A percentile compares a stretch with the other conserved stretches of the same genome.
Conservation (phyloP, 208 protist species). For the Trypanosoma rangeli region DNA sequence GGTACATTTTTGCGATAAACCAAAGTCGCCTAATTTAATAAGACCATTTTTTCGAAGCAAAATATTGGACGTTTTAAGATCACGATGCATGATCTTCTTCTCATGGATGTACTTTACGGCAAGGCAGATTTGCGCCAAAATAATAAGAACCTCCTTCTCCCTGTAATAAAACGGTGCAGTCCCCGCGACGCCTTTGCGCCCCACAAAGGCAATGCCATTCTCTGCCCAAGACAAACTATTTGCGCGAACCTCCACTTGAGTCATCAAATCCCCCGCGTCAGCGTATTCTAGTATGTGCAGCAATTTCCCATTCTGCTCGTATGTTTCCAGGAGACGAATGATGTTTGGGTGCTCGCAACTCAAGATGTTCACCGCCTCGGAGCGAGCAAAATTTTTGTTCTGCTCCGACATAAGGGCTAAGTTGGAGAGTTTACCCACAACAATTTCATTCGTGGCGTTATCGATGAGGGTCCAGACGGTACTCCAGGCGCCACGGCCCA, state of each 20-base stretch:
- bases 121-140: constrained; percentile 67
- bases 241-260: constrained; percentile 54
- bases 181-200: neutral
- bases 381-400: constrained; percentile 36
- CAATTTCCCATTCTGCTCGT: constrained; percentile 34
- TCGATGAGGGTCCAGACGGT: constrained; percentile 66
- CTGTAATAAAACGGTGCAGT: constrained; percentile 34
- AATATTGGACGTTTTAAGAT: constrained; percentile 83
- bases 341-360: constrained; percentile 72
- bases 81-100: constrained; percentile 78
- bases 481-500: constrained; percentile 61
- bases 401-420: constrained; percentile 36
- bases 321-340: constrained; percentile 52
- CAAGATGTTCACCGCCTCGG: constrained; percentile 63
- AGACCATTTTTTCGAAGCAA: constrained; percentile 61
- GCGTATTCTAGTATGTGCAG: constrained; percentile 79
- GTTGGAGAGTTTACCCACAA: constrained; percentile 65
- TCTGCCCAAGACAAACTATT: constrained; percentile 19
- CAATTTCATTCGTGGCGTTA: constrained; percentile 42
- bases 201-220: neutral
- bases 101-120: constrained; percentile 82
- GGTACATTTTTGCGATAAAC: constrained; percentile 63
- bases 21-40: constrained; percentile 90
- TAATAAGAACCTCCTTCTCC: constrained; percentile 65
- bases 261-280: constrained; percentile 72